Evolutionary conservation across 805 yeast genomes (phyloP).

Genomic region (Scheffersomyces coipomensis): DNA sequence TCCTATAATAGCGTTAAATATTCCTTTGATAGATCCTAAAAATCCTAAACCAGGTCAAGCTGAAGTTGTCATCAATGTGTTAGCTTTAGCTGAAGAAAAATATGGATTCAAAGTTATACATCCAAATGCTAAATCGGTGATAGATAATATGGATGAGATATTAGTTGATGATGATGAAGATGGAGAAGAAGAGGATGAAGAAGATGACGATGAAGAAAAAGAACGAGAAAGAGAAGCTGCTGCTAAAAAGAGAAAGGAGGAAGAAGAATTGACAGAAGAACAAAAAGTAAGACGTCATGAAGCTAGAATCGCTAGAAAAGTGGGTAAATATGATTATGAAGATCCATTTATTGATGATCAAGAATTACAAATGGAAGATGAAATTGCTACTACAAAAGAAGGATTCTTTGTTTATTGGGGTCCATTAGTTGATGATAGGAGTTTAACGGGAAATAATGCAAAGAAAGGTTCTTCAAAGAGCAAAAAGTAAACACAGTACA

Average conservation of each 20-base stretch:
- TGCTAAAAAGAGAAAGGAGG: slow-evolving; percentile 14
- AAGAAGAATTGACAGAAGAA: slow-evolving; percentile 35
- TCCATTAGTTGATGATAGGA: slow-evolving; percentile 64
- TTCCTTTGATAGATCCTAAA: slow-evolving; percentile 48
- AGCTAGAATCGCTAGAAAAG: slow-evolving; percentile 60
- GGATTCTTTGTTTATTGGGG: slow-evolving; percentile 97
- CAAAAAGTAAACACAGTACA: slow-evolving; percentile 19
- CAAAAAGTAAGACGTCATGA: slow-evolving; percentile 46
- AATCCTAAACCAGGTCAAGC: slow-evolving; percentile 56
- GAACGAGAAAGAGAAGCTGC: slow-evolving; percentile 5
- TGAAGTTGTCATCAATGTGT: slow-evolving; percentile 68
- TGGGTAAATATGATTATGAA: slow-evolving; percentile 86
- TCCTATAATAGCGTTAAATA: slow-evolving; percentile 55
- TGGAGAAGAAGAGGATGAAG: slow-evolving; percentile 25
- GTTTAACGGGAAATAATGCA: slow-evolving; percentile 5
- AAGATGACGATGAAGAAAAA: slow-evolving; percentile 18
- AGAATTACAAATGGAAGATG: slow-evolving; percentile 90
- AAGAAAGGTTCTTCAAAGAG: slow-evolving; percentile 26
- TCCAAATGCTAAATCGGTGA: slow-evolving; percentile 61
- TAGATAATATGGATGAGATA: slow-evolving; percentile 45
- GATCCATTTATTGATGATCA: slow-evolving; percentile 98
- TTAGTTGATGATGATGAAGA: slow-evolving; percentile 31
- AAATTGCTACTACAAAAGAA: slow-evolving; percentile 86
- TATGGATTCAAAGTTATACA: slow-evolving; percentile 77
- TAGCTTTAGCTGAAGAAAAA: slow-evolving; percentile 75